These are phyloP conservation scores for Gaillardinia entomophila DNA, from an alignment of 805 yeast species.

Conservation along the genomic window DNA sequence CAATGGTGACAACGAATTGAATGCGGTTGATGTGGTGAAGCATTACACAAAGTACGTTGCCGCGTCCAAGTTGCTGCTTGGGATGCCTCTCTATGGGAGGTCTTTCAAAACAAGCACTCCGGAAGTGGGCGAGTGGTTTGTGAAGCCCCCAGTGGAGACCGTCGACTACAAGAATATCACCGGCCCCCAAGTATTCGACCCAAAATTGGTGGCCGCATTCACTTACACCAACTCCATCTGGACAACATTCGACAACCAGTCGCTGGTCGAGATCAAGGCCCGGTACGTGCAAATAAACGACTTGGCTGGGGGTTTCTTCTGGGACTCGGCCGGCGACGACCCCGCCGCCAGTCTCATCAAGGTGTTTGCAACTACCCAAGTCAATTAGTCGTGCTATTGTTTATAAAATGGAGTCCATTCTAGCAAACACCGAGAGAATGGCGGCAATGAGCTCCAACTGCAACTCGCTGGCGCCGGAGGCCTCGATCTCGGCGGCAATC, in stretches of 20 bases:
- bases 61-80: constrained; percentile 57
- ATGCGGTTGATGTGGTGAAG: constrained; percentile 40
- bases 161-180: constrained; percentile 43
- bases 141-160: constrained; percentile 23
- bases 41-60: constrained; percentile 40
- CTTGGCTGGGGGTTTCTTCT: constrained; percentile 87
- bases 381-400: background rate
- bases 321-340: constrained; percentile 85
- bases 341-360: background rate
- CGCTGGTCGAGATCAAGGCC: constrained; percentile 53
- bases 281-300: constrained; percentile 40
- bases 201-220: too few relatives aligned
- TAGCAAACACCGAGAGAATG: constrained; percentile 80
- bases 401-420: constrained; percentile 84
- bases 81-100: constrained; percentile 85
- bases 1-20: constrained; percentile 36
- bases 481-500: constrained; percentile 47
- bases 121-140: constrained; percentile 40
- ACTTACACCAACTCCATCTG: too few relatives aligned
- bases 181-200: too few relatives aligned
- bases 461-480: constrained; percentile 47
- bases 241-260: constrained; percentile 59
- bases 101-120: constrained; percentile 23
- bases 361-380: background rate
- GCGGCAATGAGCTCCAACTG: constrained; percentile 90